A percentile compares a stretch with the other conserved stretches of the same genome.
Conservation (phyloP, 1,139 yeast species). For the Yamadazyma triangularis region DNA sequence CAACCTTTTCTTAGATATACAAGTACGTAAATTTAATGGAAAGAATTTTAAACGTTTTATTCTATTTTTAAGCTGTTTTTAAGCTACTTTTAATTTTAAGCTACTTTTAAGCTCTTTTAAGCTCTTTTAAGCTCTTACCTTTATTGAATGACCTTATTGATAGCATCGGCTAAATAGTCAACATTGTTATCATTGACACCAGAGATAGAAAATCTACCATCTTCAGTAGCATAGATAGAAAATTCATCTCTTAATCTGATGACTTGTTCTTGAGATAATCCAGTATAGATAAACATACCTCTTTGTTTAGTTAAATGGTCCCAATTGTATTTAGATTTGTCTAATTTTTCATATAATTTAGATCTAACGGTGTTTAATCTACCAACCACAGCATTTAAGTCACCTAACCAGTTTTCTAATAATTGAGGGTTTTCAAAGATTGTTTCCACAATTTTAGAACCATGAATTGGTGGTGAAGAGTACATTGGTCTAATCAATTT, state of each 20-base stretch:
- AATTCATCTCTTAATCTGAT: constrained; percentile 62
- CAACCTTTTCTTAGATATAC: too few relatives aligned
- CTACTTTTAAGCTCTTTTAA: too few relatives aligned
- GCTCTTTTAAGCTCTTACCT: too few relatives aligned
- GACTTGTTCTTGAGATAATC: constrained; percentile 68
- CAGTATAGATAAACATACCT: constrained; percentile 96
- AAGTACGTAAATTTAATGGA: too few relatives aligned
- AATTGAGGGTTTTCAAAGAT: constrained; percentile 62
- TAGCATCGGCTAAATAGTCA: constrained; percentile 74
- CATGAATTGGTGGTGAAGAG: constrained; percentile 94
- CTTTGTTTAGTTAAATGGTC: constrained; percentile 82
- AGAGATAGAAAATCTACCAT: constrained; percentile 90
- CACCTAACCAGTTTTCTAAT: constrained; percentile 70
- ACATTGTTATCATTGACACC: constrained; percentile 82
- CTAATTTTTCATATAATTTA: constrained; percentile 54
- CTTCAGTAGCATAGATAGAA: constrained; percentile 79
- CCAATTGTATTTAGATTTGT: constrained; percentile 65
- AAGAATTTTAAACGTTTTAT: too few relatives aligned
- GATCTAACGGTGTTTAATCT: constrained; percentile 76
- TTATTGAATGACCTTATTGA: constrained; percentile 54
- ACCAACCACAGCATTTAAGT: constrained; percentile 71
- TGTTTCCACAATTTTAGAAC: constrained; percentile 80
- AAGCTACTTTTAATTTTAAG: too few relatives aligned
- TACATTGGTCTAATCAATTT: constrained; percentile 79
- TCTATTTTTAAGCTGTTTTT: too few relatives aligned